Conservation (phyloP, 176 grass and related monocot species). For the Puccinellia tenuiflora region DNA sequence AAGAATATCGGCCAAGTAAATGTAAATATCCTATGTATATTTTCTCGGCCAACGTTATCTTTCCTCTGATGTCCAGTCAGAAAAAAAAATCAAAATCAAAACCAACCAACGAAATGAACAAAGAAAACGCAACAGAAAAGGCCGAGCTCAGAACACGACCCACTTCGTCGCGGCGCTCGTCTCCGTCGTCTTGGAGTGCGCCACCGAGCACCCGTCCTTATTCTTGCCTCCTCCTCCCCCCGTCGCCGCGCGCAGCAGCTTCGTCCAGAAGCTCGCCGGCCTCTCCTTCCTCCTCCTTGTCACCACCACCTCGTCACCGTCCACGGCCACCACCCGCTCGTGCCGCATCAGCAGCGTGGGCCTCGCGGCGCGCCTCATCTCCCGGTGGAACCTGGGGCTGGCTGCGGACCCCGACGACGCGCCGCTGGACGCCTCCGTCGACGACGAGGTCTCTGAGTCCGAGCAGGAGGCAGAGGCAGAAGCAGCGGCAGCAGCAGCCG, state of each 20-base stretch:
- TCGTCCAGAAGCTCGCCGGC: conserved; percentile 52
- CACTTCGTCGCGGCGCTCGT: conserved; percentile 47
- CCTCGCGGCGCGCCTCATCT: conserved; percentile 23
- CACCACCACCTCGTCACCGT: conserved; percentile 25
- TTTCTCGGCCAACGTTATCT: neutral
- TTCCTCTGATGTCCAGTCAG: neutral
- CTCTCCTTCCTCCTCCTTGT: conserved; percentile 19
- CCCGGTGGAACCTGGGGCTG: conserved; percentile 48
- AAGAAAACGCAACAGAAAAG: neutral
- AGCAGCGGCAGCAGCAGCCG: neutral
- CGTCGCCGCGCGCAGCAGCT: conserved; percentile 46
- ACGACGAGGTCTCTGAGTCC: conserved; percentile 37
- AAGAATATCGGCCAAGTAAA: neutral
- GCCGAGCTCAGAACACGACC: conserved; percentile 36
- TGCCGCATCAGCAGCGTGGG: conserved; percentile 46
- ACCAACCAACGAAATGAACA: neutral
- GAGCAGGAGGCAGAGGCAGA: conserved; percentile 32
- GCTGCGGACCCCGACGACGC: neutral
- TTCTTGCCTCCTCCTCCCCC: conserved; percentile 18
- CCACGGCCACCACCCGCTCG: conserved; percentile 25
- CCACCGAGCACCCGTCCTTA: conserved; percentile 38
- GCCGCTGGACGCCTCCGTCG: neutral
- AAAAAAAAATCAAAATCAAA: neutral
- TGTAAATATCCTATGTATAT: neutral
- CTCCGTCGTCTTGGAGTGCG: conserved; percentile 45